Evolutionary conservation across 805 yeast genomes (phyloP), one percentile per base, ranked within the genome.

Genomic region (Candida orba): DNA sequence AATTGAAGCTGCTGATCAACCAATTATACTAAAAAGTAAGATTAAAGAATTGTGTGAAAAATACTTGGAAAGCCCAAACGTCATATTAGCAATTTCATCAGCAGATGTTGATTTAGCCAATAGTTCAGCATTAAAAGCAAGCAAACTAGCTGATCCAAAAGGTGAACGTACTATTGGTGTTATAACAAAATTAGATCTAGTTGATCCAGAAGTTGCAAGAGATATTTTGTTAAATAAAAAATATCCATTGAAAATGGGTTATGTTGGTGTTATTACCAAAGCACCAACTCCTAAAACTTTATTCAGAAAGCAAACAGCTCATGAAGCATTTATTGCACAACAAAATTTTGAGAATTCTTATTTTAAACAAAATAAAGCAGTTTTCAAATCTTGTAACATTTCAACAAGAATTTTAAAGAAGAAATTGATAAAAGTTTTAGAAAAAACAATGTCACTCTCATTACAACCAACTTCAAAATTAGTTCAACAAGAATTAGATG

Each of bases 41-140:
- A 93, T 93, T 53, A 71, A 86, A 46, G 78, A 73, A 41, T 69
- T 93, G 27, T 93, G 98, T 65, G 85, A 85, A 52, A 78, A 79
- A 59, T 93, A 93, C 58, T 72, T 93, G 48, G 87, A 84, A 56
- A 81, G 84, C 14, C 99, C 99, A 20, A 93, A 93, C 58, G 87
- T 93, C 41, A 93, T 93, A 34, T 71, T 93, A 54, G 99, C 99
- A 0, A 93, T 95, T 23, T 87, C 96, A 10, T 88, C 99, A 0
- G 99, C 99, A 0, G 98, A 93, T 64, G 99, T 93, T 3, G 99
- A 93, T 68, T 69, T 93, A 55, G 99, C 99, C 1, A 93, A 93
- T 62, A 88, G 97, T 29, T 78, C 96, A 2, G 98, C 99, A 0
- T 73, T 93, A 46, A 71, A 95, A 44, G 97, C 99, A 0, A 84